Evolutionary conservation across 1,284 basidiomycete genomes (phyloP), one percentile per base, ranked within the genome.

Genomic region (Cutaneotrichosporon dermatis): DNA sequence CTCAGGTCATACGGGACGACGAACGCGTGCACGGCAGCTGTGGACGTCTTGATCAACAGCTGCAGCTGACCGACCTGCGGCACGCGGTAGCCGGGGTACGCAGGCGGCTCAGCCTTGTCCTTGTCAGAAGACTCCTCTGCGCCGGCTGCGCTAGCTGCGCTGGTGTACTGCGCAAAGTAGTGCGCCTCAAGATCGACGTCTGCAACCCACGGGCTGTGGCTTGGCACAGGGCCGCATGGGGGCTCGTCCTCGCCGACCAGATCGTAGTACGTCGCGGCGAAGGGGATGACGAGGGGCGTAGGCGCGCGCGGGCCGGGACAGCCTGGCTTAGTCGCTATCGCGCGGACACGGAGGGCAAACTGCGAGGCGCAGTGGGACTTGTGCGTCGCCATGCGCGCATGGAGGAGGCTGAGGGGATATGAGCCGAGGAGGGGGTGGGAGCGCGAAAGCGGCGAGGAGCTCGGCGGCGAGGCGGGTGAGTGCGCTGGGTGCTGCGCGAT

Each of bases 1-100:
- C 72, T 67, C 9, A 83, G 69, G 61, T 83, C 81, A 62, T 82
- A 83, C 0, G 80, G 80, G 4, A 83, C 66, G 2, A 83, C 67
- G 60, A 82, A 83, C 9, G 80, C 77, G 66, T 82, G 81, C 66
- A 81, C 67, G 0, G 81, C 76, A 33, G 73, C 67, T 34, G 73
- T 70, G 3, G 78, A 69, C 34, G 79, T 80, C 67, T 80, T 81
- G 69, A 83, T 70, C 34, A 83, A 71, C 8, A 82, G 70, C 67
- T 82, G 82, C 7, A 83, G 66, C 61, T 82, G 80, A n/a, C 82
- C 82, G 33, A 76, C 68, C 0, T 73, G 73, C 0, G 81, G 79
- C 5, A 83, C 73, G 36, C 75, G 70, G 61, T 81, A 83, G 12
- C 82, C 82, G 0, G 82, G 82, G 59, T 80, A 80, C 0, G 62